Evolutionary conservation across 208 protist species (phyloP).

Genomic region (Leishmania arabica): DNA sequence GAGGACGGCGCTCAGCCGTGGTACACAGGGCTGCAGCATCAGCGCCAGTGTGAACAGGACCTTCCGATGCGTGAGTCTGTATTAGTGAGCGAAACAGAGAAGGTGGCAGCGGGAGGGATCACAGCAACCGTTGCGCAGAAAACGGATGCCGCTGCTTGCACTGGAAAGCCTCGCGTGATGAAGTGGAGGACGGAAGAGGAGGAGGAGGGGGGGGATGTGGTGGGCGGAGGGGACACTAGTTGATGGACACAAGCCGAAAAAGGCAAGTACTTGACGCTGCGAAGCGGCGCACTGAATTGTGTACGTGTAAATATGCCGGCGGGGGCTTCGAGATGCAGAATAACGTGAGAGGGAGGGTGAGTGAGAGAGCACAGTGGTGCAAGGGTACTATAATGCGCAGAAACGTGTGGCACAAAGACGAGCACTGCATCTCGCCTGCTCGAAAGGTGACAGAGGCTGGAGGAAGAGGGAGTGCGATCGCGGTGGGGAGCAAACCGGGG

Average conservation of each 20-base stretch:
- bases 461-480: neutral
- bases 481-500: neutral
- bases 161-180: neutral
- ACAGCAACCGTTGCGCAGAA: neutral
- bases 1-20: constrained; percentile 2
- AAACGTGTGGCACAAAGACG: neutral
- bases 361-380: neutral
- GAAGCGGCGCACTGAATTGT: neutral
- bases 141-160: neutral
- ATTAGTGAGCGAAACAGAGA: neutral
- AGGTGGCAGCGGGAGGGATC: neutral
- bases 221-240: neutral
- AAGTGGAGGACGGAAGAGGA: neutral
- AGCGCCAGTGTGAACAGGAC: neutral
- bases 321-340: neutral
- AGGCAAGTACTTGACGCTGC: neutral
- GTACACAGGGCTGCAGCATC: neutral
- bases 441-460: neutral
- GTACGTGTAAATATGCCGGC: neutral
- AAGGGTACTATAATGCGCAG: neutral
- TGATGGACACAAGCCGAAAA: neutral
- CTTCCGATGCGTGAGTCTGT: neutral
- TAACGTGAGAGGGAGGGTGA: neutral
- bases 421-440: neutral
- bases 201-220: neutral